Conservation (phyloP, 495 filamentous ascomycete species). For the Penicillium samsonianum region DNA sequence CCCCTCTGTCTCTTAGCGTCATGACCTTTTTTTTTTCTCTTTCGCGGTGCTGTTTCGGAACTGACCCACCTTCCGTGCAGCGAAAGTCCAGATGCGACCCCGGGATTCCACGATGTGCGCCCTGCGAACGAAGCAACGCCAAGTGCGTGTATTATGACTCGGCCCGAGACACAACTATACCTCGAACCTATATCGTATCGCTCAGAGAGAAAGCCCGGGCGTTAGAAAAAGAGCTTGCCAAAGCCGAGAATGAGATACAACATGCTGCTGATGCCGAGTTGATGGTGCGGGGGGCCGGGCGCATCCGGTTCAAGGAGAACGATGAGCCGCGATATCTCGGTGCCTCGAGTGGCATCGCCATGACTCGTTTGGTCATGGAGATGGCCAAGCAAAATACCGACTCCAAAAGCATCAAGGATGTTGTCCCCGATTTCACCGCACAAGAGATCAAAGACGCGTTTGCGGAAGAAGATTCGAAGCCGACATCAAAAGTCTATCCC, state of each 20-base stretch:
- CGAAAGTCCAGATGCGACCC: conserved; percentile 94
- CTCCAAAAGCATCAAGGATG: conserved; percentile 80
- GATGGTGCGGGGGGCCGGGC: conserved; percentile 77
- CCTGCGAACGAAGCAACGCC: conserved; percentile 86
- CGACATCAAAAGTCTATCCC: conserved; percentile 71
- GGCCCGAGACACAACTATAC: conserved; percentile 71
- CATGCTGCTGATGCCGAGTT: conserved; percentile 72
- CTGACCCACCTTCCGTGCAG: conserved; percentile 42
- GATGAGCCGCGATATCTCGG: conserved; percentile 88
- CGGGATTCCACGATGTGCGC: conserved; percentile 83
- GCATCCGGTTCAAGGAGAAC: conserved; percentile 76
- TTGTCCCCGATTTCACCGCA: conserved; percentile 71
- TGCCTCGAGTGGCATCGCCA: conserved; percentile 89
- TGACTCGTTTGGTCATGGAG: conserved; percentile 92
- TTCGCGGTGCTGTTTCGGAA: not conserved
- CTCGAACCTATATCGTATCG: conserved; percentile 82
- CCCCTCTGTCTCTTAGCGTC: conserved; percentile 3
- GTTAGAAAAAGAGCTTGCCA: conserved; percentile 72
- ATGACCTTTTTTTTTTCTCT: not conserved
- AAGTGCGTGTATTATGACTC: conserved; percentile 93
- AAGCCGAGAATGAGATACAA: conserved; percentile 62
- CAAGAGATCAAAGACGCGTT: conserved; percentile 60
- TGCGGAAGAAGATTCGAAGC: conserved; percentile 56
- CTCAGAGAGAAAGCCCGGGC: conserved; percentile 78
- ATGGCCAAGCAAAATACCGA: conserved; percentile 86